Base-by-base conservation (phyloP, 2,329 filamentous ascomycete species). In the Sporothrix brunneoviolacea region DNA sequence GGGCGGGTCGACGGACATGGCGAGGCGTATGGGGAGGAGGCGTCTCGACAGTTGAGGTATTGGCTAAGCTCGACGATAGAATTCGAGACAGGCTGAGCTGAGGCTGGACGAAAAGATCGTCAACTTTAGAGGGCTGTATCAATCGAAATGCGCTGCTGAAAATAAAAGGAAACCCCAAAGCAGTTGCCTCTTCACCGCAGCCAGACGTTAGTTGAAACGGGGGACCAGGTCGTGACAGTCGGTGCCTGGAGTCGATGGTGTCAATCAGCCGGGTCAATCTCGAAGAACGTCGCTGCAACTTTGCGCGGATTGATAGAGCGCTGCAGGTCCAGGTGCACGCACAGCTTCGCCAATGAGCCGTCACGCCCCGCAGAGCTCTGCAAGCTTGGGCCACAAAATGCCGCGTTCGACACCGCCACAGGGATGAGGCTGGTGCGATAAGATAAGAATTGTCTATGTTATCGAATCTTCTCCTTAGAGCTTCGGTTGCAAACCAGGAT, bases 1-100 rank as follows among this genome's bases (percentile, higher is more conserved):
- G 53, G 91, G 91, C 60, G 89, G 86, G 66, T 96, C 90, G 68
- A 95, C 81, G 66, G 90, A 91, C 91, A 96, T 96, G 60, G 47
- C 61, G 54, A 18, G 7, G 24, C 10, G 6, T 10, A 5, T 5
- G 28, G 27, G 8, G 32, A 22, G 21, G 43, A n/a, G 28, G 30
- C 24, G 24, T 4, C 30, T 33, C 30, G 30, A 33, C 30, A 12
- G 30, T 33, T 12, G n/a, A n/a, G n/a, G n/a, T n/a, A n/a, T n/a
- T n/a, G n/a, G n/a, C n/a, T n/a, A n/a, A n/a, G n/a, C n/a, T n/a
- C n/a, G n/a, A n/a, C n/a, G n/a, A n/a, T n/a, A n/a, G n/a, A n/a
- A n/a, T n/a, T n/a, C n/a, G n/a, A n/a, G n/a, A n/a, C n/a, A n/a
- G n/a, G n/a, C n/a, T n/a, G n/a, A n/a, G n/a, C n/a, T n/a, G n/a